Evolutionary conservation across 1,284 basidiomycete species (phyloP).

Genomic region (Retiboletus flavoniger): DNA sequence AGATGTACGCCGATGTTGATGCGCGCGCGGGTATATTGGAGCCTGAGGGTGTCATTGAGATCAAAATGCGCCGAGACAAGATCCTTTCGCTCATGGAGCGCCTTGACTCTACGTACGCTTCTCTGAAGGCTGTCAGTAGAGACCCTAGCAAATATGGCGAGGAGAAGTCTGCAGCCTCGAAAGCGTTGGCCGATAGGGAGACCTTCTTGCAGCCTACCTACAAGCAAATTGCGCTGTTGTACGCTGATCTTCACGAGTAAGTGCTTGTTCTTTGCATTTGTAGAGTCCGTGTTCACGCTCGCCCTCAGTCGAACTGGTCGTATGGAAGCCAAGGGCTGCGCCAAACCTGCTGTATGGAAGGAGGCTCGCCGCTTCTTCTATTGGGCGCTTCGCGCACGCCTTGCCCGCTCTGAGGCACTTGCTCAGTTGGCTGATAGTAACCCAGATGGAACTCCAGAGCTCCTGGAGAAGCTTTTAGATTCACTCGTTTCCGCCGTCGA

Average conservation of each 20-base stretch:
- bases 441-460: conserved; percentile 60
- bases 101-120: conserved; percentile 82
- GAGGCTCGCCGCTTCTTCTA: conserved; percentile 93
- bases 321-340: conserved; percentile 98
- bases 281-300: conserved; percentile 13
- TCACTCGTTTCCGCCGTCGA: conserved; percentile 56
- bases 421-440: conserved; percentile 58
- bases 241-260: conserved; percentile 95
- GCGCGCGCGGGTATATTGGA: conserved; percentile 97
- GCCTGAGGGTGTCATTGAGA: conserved; percentile 96
- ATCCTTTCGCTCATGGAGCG: conserved; percentile 91
- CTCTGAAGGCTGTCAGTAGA: conserved; percentile 78
- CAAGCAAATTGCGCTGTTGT: conserved; percentile 90
- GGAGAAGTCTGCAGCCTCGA: conserved; percentile 69
- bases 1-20: conserved; percentile 98
- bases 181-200: conserved; percentile 77
- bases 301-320: conserved; percentile 80
- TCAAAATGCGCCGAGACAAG: conserved; percentile 91
- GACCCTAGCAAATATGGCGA: conserved; percentile 70
- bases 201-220: conserved; percentile 85
- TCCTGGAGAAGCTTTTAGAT: conserved; percentile 57
- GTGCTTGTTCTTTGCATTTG: conserved; percentile 31
- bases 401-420: conserved; percentile 66
- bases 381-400: conserved; percentile 84
- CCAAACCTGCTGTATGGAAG: conserved; percentile 81